These are phyloP conservation scores for Batkoa obscura DNA, from an alignment of 371 early-diverging fungal species.

Conservation along the genomic window DNA sequence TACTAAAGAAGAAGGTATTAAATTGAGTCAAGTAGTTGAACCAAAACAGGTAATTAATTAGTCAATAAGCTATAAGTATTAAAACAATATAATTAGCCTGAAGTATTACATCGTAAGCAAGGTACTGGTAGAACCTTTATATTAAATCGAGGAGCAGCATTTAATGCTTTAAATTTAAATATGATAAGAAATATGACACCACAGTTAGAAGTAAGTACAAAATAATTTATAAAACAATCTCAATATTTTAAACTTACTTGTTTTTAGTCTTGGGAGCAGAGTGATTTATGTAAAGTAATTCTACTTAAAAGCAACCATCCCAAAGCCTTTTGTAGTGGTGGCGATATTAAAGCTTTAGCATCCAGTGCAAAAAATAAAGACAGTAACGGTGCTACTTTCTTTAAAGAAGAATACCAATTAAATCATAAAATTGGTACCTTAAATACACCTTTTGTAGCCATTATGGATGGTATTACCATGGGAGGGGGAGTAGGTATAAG, in stretches of 20 bases:
- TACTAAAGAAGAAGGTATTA: no score
- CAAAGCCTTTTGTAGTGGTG: conserved; percentile 90
- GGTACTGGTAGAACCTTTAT: conserved; percentile 58
- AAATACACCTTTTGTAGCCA: conserved; percentile 67
- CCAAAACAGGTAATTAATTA: no score
- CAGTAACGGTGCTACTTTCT: conserved; percentile 52
- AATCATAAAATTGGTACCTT: conserved; percentile 78
- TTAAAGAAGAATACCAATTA: conserved; percentile 75
- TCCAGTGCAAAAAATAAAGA: conserved; percentile 16
- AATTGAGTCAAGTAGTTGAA: no score
- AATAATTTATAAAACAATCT: not conserved
- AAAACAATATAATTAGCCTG: conserved; percentile 15
- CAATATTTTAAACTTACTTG: not conserved
- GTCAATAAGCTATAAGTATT: no score
- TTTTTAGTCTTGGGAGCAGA: conserved; percentile 66
- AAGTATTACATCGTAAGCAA: conserved; percentile 39
- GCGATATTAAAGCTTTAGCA: conserved; percentile 67
- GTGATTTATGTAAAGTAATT: conserved; percentile 72
- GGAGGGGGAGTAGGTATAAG: conserved; percentile 93
- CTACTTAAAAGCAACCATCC: conserved; percentile 55
- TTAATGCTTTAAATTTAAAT: conserved; percentile 69
- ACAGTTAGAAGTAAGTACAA: conserved; percentile 41
- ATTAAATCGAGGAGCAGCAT: conserved; percentile 70
- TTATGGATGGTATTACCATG: conserved; percentile 88
- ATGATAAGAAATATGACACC: conserved; percentile 75